Evolutionary conservation across 2,329 filamentous ascomycete species (phyloP).

Genomic region (Cryphonectria japonica): DNA sequence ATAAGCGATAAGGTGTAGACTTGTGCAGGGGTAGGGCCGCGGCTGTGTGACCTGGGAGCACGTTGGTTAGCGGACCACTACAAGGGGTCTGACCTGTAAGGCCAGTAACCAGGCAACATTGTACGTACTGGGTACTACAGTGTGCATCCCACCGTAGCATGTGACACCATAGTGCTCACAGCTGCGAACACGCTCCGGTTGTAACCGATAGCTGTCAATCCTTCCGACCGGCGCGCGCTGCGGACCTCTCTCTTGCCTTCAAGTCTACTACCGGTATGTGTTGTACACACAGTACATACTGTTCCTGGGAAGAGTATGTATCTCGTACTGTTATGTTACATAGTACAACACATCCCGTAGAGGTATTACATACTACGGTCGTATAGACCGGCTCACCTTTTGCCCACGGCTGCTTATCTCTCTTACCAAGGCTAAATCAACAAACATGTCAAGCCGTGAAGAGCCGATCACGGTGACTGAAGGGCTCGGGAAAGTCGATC

Average conservation of each 20-base stretch:
- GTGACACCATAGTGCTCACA: neutral
- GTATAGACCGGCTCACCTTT: neutral
- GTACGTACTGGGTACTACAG: neutral
- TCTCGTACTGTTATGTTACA: neutral
- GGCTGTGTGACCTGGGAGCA: too few relatives aligned
- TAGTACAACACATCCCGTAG: constrained; percentile 1
- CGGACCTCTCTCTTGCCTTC: too few relatives aligned
- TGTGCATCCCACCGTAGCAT: neutral
- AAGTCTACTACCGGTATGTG: too few relatives aligned
- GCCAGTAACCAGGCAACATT: neutral
- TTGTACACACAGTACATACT: neutral
- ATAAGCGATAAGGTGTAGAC: constrained; percentile 8
- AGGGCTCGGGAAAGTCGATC: neutral
- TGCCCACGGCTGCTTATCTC: neutral
- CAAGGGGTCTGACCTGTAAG: neutral
- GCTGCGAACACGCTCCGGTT: constrained; percentile 13
- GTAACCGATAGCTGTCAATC: constrained; percentile 8
- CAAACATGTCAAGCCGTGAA: neutral
- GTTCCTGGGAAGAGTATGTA: neutral
- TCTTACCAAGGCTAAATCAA: neutral
- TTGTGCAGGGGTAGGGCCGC: neutral
- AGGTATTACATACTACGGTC: neutral
- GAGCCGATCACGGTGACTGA: constrained; percentile 12
- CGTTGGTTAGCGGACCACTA: neutral
- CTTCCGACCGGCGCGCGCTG: neutral